Evolutionary conservation across 305 asterid genomes (phyloP), one percentile per base, ranked within the genome.

Genomic region (Fraxinus greggii): DNA sequence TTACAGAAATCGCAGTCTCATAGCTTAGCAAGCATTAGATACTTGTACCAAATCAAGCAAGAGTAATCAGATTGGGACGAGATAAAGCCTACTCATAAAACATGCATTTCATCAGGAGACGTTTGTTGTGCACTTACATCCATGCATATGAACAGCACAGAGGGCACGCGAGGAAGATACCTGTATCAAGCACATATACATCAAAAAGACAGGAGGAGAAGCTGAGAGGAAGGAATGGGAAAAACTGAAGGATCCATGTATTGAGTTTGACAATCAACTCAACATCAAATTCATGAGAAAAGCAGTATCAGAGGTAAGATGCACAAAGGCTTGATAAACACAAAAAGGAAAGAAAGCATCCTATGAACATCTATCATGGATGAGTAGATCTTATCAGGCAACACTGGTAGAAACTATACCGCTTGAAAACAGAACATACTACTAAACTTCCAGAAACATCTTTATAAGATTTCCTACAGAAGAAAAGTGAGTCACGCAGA

Each of bases 241-340:
- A 74, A 75, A 82, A 83, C 63, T 80, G 86, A 83, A 81, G 88
- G 72, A 78, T 80, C 80, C 85, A 84, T 78, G 86, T 67, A 70
- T 80, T 61, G 87, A 76, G 75, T 82, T 80, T 7, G 84, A 86
- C 75, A 83, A 81, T 48, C 88, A 80, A 77, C 79, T 76, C 76
- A 83, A 84, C 88, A 86, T 84, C 81, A 84, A 85, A 83, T 67
- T 77, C 87, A 88, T 33, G 86, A 85, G 83, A 84, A 85, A 88
- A 87, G 84, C 83, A 88, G 78, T 79, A 86, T 77, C 54, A 86
- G 87, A 85, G 79, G 79, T 73, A 88, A 80, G 89, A 79, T 85
- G 83, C 65, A 83, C 85, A 82, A 85, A 85, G 80, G 89, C 84
- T 81, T 9, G 85, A 59, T 80, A 82, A 80, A 79, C 54, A 78